Evolutionary conservation across 371 early-diverging fungal species (phyloP), one percentile per base, ranked within the genome.

Genomic region (Rhizopus delemar): DNA sequence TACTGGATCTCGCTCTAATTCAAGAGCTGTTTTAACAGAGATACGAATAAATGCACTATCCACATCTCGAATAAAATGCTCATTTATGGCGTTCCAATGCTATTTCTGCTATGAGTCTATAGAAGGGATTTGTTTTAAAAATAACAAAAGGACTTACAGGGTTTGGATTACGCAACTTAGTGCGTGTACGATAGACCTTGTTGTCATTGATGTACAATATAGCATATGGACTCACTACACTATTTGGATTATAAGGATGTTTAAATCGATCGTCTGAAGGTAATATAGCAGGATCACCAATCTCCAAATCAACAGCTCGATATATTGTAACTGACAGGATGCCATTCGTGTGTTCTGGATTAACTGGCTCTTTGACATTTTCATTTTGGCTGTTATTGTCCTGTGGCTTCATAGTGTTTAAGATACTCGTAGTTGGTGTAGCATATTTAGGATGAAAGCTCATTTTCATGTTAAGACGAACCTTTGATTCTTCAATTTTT

Each of bases 371-470:
- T 7, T 65, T 46, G 41, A 60, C 15, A 34, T 61, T 45, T 34
- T 69, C 55, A 15, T 54, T 16, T 35, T 49, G 43, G 38, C 68
- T 52, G 22, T 46, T 45, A 3, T 28, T 48, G n/a, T 56, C 43
- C 28, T 62, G 38, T 13, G 41, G 29, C 38, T 65, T 54, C 28
- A 53, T 56, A 6, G 58, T 46, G 5, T 43, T 38, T 33, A 69
- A 63, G 16, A 62, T 43, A 33, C 67, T 49, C 50, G 59, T 51
- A 41, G 58, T 64, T 5, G 63, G 61, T 5, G 69, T 66, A n/a
- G 63, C 57, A 46, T 77, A 77, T 43, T 77, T 77, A 0, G 78
- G 78, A 70, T 77, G 78, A 51, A 74, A 77, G 33, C 63, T 72
- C 52, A 74, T 36, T 46, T 72, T 74, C 53, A 65, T 72, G 41